A percentile compares a stretch with the other conserved stretches of the same genome.
These are phyloP conservation scores for Paramecium sexaurelia DNA, from an alignment of 73 alveolate genomes.

Conservation along the genomic window DNA sequence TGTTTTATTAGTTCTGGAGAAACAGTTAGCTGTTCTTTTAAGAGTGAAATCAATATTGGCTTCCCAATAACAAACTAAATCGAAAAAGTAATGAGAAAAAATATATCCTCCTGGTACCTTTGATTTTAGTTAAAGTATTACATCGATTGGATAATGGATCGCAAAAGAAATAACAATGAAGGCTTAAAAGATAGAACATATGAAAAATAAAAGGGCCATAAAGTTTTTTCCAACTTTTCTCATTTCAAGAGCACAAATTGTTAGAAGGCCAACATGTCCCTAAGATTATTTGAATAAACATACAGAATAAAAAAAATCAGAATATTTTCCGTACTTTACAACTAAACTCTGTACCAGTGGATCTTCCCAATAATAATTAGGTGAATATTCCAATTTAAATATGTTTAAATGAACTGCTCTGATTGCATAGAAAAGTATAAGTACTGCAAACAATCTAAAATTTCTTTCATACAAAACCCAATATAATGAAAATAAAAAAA, in stretches of 20 bases:
- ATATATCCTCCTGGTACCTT: slow-evolving; percentile 37
- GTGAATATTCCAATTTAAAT: slow-evolving; percentile 15
- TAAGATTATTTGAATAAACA: not conserved
- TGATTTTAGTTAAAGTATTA: not conserved
- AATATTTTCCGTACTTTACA: slow-evolving; percentile 34
- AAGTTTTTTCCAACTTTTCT: slow-evolving; percentile 22
- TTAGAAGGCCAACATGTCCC: slow-evolving; percentile 56
- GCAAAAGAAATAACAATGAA: slow-evolving; percentile 33
- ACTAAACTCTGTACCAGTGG: slow-evolving; percentile 45
- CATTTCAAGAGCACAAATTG: slow-evolving; percentile 47
- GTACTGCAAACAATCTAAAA: slow-evolving; percentile 47
- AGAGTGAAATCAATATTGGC: slow-evolving; percentile 27
- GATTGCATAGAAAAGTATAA: slow-evolving; percentile 20
- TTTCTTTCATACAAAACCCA: slow-evolving; percentile 31
- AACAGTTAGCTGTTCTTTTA: slow-evolving; percentile 5
- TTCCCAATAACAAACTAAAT: slow-evolving; percentile 51
- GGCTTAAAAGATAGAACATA: slow-evolving; percentile 5
- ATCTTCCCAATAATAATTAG: slow-evolving; percentile 36
- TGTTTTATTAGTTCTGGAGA: not conserved
- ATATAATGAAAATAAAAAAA: slow-evolving; percentile 20
- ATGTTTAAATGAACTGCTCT: slow-evolving; percentile 33
- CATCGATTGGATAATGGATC: slow-evolving; percentile 50
- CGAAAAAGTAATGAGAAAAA: slow-evolving; percentile 37
- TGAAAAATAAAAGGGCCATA: not conserved
- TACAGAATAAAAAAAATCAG: slow-evolving; percentile 55